Base-by-base conservation (phyloP, 768 basidiomycete species). In the Daedaleopsis nitida region DNA sequence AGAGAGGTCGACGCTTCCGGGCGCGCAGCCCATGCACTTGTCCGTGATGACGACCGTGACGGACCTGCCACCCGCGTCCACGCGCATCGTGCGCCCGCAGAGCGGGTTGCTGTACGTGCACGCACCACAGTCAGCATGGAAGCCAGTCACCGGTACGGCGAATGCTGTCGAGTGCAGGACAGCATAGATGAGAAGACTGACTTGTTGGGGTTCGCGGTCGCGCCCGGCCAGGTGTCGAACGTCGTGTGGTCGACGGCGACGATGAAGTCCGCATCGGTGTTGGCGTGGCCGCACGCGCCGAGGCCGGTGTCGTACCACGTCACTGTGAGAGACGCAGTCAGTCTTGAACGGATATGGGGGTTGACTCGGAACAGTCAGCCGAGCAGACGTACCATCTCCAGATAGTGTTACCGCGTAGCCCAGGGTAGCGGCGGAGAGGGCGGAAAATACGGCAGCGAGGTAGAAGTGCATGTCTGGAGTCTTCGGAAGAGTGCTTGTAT, bases 241-340 rank as follows among this genome's bases (percentile, higher is more conserved):
- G 27, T 32, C 27, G 27, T 32, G 27, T 32, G 27, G 27, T 32
- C 27, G 27, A 77, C 72, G 21, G 80, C 80, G 12, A 58, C 74
- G 38, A 80, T 72, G 35, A 34, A 0, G 1, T 80, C 52, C 5
- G 1, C 11, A n/a, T 62, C 63, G 3, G 0, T 58, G 65, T 73
- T 77, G 44, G 68, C 70, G 48, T 62, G 42, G 16, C 79, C 80
- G 54, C 79, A 80, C 10, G 79, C 78, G 23, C 78, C 80, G 12
- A 77, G 74, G 42, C 77, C 78, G 9, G 60, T 44, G 0, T 2
- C 21, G 51, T 67, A 32, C 27, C 27, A 32, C 7, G 27, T 32
- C 27, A 32, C 27, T 32, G 27, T 32, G 27, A 32, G 27, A 7
- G 27, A 32, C 27, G 27, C 27, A 32, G 27, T n/a, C n/a, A n/a